Evolutionary conservation across 1,284 basidiomycete species (phyloP), one percentile per base, ranked within the genome.

Genomic region (Bjerkandera adusta): DNA sequence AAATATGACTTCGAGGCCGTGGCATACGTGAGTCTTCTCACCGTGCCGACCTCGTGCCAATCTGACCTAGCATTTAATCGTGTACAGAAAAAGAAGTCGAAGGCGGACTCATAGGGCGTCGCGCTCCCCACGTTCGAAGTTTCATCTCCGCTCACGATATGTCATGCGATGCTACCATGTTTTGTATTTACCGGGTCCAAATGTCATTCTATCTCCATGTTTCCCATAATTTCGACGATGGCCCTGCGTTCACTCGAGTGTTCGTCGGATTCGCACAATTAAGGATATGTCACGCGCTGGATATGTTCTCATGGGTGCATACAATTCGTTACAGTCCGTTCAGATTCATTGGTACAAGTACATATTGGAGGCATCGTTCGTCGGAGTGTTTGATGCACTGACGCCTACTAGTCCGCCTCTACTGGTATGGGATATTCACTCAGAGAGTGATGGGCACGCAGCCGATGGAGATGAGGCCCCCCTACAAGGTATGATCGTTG

Each of bases 1-100:
- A 79, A 89, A 42, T 99, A 99, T 63, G 83, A 94, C 55, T 89
- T 96, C 50, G 81, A 83, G 44, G 81, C 71, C 27, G 80, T 81
- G 46, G 74, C 76, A 62, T 90, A 89, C 66, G 87, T 89, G 62
- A 64, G 78, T 70, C 8, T 35, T 12, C 36, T n/a, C n/a, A n/a
- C n/a, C n/a, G n/a, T n/a, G n/a, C 27, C 27, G 27, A n/a, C n/a
- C 8, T 30, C n/a, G 8, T 30, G 27, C n/a, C 27, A n/a, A 29
- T 10, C 15, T 22, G 13, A 10, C 27, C 11, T 37, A 45, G 33
- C n/a, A 13, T 21, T 34, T 29, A 5, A 15, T 22, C 18, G 13
- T 7, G 12, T 20, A 15, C 44, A 60, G 59, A 62, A 58, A 54
- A 59, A 60, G 56, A 60, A 54, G 52, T 44, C 59, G 7, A 63